These are phyloP conservation scores for Nakazawaea wyomingensis DNA, from an alignment of 805 yeast species.

Conservation along the genomic window DNA sequence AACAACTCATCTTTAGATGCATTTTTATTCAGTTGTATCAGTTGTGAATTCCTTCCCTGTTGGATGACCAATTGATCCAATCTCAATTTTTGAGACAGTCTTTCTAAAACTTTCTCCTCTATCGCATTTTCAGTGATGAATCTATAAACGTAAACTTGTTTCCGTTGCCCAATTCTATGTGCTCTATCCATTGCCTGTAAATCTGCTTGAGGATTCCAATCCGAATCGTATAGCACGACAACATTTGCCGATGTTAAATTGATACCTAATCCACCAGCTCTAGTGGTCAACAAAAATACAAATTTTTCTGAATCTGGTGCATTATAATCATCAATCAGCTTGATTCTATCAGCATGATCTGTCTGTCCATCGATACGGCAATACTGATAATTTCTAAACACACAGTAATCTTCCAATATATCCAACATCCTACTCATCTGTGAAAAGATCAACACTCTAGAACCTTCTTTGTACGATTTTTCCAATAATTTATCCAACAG, in stretches of 20 bases:
- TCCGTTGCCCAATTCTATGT: conserved; percentile 82
- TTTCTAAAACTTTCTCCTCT: conserved; percentile 75
- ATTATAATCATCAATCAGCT: conserved; percentile 74
- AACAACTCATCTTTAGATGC: conserved; percentile 66
- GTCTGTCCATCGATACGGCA: conserved; percentile 84
- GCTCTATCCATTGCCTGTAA: conserved; percentile 89
- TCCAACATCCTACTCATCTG: conserved; percentile 83
- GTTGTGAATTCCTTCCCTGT: conserved; percentile 43
- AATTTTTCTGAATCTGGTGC: conserved; percentile 70
- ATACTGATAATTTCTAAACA: conserved; percentile 61
- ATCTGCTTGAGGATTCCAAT: conserved; percentile 90
- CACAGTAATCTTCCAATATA: conserved; percentile 74
- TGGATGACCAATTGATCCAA: conserved; percentile 80
- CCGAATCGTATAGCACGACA: conserved; percentile 72
- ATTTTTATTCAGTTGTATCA: conserved; percentile 31
- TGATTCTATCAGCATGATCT: conserved; percentile 69
- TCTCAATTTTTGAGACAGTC: conserved; percentile 76
- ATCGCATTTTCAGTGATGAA: conserved; percentile 78
- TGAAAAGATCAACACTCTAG: conserved; percentile 72
- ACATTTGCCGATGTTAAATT: conserved; percentile 77
- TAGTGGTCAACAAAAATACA: conserved; percentile 70
- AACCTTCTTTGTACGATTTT: conserved; percentile 61
- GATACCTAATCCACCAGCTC: conserved; percentile 90
- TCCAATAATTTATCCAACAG: conserved; percentile 64
- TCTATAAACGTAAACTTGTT: conserved; percentile 76